phyloP scores from a whole-genome alignment of 148 eudicot genomes.

The Vaccinium macrocarpon region DNA sequence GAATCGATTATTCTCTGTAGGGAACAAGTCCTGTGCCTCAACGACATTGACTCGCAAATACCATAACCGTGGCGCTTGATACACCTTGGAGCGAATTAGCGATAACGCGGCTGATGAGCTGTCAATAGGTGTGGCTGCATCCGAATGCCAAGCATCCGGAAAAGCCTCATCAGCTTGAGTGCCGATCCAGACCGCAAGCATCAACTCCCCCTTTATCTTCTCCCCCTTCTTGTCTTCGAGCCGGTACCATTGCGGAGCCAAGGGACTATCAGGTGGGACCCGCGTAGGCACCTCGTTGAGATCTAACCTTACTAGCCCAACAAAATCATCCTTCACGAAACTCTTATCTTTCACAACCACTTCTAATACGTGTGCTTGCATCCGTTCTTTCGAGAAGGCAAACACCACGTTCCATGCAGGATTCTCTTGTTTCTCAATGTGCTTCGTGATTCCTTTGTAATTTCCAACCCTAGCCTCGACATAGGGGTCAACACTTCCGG shows the following conservation, averaged over 20 bases:
- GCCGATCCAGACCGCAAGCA: constrained; percentile 97
- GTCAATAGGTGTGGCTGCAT: constrained; percentile 77
- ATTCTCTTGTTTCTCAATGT: constrained; percentile 76
- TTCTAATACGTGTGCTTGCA: constrained; percentile 83
- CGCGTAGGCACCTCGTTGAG: constrained; percentile 80
- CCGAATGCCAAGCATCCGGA: constrained; percentile 97
- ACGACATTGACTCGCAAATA: constrained; percentile 90
- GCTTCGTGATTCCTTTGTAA: constrained; percentile 88
- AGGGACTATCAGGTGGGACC: constrained; percentile 95
- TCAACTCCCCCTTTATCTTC: constrained; percentile 79
- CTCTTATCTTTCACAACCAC: constrained; percentile 87
- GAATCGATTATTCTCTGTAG: constrained; percentile 71
- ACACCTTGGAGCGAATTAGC: constrained; percentile 81
- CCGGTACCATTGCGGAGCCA: constrained; percentile 97
- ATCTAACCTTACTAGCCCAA: constrained; percentile 79
- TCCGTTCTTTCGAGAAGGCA: constrained; percentile 83
- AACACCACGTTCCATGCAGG: constrained; percentile 91
- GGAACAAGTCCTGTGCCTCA: constrained; percentile 93
- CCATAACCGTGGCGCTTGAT: constrained; percentile 90
- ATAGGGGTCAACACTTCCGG: constrained; percentile 87
- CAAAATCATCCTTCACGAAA: constrained; percentile 84
- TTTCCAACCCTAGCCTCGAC: constrained; percentile 88
- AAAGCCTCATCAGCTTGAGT: constrained; percentile 96
- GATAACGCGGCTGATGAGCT: constrained; percentile 69
- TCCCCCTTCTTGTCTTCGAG: constrained; percentile 80